A percentile compares a stretch with the other conserved stretches of the same genome.
These are phyloP conservation scores for Ganoderma boninense DNA, from an alignment of 1,284 basidiomycete species.

Conservation along the genomic window DNA sequence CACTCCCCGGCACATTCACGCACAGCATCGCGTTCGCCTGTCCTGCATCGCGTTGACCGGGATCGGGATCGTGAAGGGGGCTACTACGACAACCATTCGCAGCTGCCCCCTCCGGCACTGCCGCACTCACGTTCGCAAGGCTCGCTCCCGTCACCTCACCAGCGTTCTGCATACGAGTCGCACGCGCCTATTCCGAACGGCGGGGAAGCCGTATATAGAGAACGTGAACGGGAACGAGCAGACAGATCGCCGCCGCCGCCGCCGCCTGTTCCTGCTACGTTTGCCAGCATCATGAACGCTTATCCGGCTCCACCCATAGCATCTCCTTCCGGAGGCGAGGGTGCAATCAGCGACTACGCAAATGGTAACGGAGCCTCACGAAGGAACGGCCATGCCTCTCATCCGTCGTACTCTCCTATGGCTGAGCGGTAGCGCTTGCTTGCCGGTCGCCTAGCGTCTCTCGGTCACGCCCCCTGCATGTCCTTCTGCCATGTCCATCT, in stretches of 20 bases:
- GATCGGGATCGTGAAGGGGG: conserved; percentile 27
- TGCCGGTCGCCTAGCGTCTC: neutral
- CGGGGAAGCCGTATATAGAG: conserved; percentile 26
- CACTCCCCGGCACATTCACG: conserved; percentile 33
- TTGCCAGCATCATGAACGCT: conserved; percentile 75
- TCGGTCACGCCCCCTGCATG: neutral
- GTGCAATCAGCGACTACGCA: conserved; percentile 32
- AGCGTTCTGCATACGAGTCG: conserved; percentile 37
- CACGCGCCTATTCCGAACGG: conserved; percentile 33
- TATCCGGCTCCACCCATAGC: conserved; percentile 47
- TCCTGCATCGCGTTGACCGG: conserved; percentile 34
- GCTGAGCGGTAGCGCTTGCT: conserved; percentile 19
- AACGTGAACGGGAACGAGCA: neutral
- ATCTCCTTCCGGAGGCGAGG: conserved; percentile 27
- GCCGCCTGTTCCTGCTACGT: conserved; percentile 51
- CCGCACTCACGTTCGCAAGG: conserved; percentile 23
- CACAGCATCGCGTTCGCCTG: conserved; percentile 35
- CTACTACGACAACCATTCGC: conserved; percentile 32
- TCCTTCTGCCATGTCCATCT: neutral
- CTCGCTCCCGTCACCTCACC: conserved; percentile 32
- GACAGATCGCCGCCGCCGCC: conserved; percentile 24
- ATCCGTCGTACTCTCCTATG: conserved; percentile 21
- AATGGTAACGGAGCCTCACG: conserved; percentile 42
- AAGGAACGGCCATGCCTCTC: conserved; percentile 32
- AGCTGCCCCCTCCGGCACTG: conserved; percentile 18